phyloP scores from a whole-genome alignment of 495 filamentous ascomycete species.

The Penicillium paradoxum region DNA sequence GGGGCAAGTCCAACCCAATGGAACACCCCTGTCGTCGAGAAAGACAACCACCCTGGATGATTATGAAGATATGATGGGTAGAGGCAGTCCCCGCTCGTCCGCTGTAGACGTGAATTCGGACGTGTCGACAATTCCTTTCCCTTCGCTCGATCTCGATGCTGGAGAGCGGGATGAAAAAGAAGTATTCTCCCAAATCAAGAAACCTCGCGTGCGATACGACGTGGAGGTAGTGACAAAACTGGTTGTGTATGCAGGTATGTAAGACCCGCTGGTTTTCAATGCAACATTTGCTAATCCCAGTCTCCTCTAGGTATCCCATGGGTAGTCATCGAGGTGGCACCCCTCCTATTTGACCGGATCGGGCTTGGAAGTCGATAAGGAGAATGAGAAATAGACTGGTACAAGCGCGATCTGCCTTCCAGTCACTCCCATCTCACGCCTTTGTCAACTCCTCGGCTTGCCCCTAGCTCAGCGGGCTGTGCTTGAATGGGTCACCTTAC shows the following conservation, averaged over 20 bases:
- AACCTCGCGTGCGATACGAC: constrained; percentile 88
- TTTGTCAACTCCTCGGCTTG: not conserved
- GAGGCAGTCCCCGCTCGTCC: constrained; percentile 36
- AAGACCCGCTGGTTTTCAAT: not conserved
- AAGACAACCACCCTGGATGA: constrained; percentile 48
- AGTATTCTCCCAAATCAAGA: constrained; percentile 78
- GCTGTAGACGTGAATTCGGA: constrained; percentile 22
- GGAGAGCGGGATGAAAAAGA: constrained; percentile 63
- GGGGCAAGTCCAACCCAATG: constrained; percentile 14
- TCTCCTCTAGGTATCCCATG: constrained; percentile 27
- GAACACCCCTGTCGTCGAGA: constrained; percentile 13
- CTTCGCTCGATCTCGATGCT: constrained; percentile 26
- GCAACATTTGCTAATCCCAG: not conserved
- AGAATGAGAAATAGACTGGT: not conserved
- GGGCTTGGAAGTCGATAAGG: constrained; percentile 29
- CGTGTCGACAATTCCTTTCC: constrained; percentile 23
- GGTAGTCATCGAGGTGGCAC: constrained; percentile 31
- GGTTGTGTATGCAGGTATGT: constrained; percentile 86
- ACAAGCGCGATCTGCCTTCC: not conserved
- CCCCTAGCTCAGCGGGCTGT: constrained; percentile 19
- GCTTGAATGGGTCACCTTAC: constrained; percentile 8
- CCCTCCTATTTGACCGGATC: constrained; percentile 26
- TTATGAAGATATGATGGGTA: constrained; percentile 68
- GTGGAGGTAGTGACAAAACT: constrained; percentile 96
- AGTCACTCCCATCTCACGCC: not conserved